phyloP scores from a whole-genome alignment of 2,329 filamentous ascomycete genomes.

The Colletotrichum paranaense region DNA sequence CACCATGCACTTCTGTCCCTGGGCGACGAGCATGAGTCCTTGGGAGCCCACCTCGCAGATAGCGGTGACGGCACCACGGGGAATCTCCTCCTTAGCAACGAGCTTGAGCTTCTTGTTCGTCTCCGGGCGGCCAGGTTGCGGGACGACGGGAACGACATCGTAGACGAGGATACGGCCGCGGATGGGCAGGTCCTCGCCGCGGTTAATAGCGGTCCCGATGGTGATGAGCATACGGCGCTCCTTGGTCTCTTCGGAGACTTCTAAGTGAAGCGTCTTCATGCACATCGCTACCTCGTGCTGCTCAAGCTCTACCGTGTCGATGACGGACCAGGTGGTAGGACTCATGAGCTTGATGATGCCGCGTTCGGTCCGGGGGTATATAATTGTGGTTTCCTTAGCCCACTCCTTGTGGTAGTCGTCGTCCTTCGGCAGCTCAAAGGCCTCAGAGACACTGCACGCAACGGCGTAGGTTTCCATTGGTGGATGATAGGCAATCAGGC shows the following conservation, averaged over 20 bases:
- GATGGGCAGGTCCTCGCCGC: slow-evolving; percentile 90
- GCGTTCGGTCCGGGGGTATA: slow-evolving; percentile 76
- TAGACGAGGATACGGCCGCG: slow-evolving; percentile 90
- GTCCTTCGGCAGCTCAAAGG: slow-evolving; percentile 87
- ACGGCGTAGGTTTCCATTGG: slow-evolving; percentile 81
- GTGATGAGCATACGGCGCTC: slow-evolving; percentile 85
- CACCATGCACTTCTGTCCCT: slow-evolving; percentile 98
- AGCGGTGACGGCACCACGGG: slow-evolving; percentile 90
- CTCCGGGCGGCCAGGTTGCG: slow-evolving; percentile 85
- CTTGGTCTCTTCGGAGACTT: slow-evolving; percentile 91
- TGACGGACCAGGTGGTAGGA: slow-evolving; percentile 79
- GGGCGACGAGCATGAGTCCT: slow-evolving; percentile 88
- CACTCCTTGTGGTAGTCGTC: slow-evolving; percentile 87
- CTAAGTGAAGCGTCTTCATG: slow-evolving; percentile 85
- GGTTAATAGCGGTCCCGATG: slow-evolving; percentile 86
- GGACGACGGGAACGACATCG: slow-evolving; percentile 91
- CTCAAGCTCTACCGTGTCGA: slow-evolving; percentile 81
- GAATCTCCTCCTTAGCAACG: slow-evolving; percentile 88
- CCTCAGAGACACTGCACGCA: slow-evolving; percentile 73
- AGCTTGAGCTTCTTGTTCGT: slow-evolving; percentile 88
- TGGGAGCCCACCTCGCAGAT: slow-evolving; percentile 87
- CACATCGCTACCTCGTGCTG: slow-evolving; percentile 82
- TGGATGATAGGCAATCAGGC: slow-evolving; percentile 80
- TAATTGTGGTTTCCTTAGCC: slow-evolving; percentile 74
- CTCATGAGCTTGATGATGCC: slow-evolving; percentile 84